A percentile compares a stretch with the other conserved stretches of the same genome.
Conservation (phyloP, 495 filamentous ascomycete genomes). For the Cryomyces antarcticus region DNA sequence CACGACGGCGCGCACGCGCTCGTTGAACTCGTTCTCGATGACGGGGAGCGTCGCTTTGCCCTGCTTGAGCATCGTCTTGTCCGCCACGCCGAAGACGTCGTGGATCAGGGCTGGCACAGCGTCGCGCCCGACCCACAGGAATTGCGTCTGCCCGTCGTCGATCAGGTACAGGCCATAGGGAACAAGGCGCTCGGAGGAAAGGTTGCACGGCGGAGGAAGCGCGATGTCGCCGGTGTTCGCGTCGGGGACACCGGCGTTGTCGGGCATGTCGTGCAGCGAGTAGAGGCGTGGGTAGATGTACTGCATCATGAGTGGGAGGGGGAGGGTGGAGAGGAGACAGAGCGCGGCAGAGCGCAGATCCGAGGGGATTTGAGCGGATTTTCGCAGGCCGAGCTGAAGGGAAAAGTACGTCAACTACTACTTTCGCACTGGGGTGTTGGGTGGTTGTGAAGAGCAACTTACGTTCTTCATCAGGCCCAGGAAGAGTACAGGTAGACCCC, state of each 20-base stretch:
- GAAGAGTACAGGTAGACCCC: slow-evolving; percentile 76
- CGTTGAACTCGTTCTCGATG: slow-evolving; percentile 90
- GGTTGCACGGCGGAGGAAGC: slow-evolving; percentile 66
- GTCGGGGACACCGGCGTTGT: slow-evolving; percentile 70
- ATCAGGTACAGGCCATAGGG: slow-evolving; percentile 92
- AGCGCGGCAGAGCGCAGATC: slow-evolving; percentile 89
- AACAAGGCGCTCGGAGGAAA: slow-evolving; percentile 73
- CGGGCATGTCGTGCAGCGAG: slow-evolving; percentile 96
- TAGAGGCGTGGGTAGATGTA: slow-evolving; percentile 92
- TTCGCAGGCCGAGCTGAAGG: slow-evolving; percentile 64
- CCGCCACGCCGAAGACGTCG: slow-evolving; percentile 75
- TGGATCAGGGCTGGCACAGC: slow-evolving; percentile 71
- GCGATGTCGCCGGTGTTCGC: slow-evolving; percentile 68
- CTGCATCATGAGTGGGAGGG: slow-evolving; percentile 78
- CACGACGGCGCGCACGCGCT: slow-evolving; percentile 70
- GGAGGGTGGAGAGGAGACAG: slow-evolving; percentile 79
- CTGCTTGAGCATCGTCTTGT: slow-evolving; percentile 64
- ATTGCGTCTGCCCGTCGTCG: slow-evolving; percentile 92
- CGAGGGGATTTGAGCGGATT: slow-evolving; percentile 87
- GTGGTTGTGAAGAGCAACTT: slow-evolving; percentile 12
- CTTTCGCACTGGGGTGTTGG: neutral
- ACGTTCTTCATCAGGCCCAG: slow-evolving; percentile 87
- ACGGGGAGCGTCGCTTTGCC: slow-evolving; percentile 75
- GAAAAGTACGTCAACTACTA: slow-evolving; percentile 12
- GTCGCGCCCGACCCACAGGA: slow-evolving; percentile 89